These are phyloP conservation scores for Neoboletus brunneissimus DNA, from an alignment of 768 basidiomycete species.

Conservation along the genomic window DNA sequence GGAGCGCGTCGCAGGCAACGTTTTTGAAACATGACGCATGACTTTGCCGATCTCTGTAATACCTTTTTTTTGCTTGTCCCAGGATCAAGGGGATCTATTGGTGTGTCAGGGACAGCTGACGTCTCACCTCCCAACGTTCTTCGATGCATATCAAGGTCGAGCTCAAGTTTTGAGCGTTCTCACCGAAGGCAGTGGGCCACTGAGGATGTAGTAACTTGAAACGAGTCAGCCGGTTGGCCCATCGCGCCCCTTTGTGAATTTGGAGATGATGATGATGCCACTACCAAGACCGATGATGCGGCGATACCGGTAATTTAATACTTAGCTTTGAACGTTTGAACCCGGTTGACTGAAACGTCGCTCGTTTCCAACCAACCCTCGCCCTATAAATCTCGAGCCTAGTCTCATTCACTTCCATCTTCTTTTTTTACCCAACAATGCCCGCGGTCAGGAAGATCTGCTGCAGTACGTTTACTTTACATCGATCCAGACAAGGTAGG, in stretches of 20 bases:
- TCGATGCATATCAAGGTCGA: too few relatives aligned
- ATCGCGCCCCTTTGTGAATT: too few relatives aligned
- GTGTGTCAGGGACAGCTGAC: background rate
- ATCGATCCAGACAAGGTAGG: background rate
- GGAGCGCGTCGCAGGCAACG: background rate
- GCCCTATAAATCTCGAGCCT: background rate
- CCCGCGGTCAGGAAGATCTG: constrained; percentile 76
- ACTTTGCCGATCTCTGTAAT: too few relatives aligned
- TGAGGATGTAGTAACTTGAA: background rate
- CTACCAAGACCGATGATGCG: background rate
- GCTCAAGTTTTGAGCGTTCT: background rate
- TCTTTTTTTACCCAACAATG: constrained; percentile 10
- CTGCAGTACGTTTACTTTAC: constrained; percentile 63
- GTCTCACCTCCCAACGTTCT: background rate
- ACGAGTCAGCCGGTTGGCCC: background rate
- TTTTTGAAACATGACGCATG: background rate
- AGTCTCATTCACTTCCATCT: too few relatives aligned
- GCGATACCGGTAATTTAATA: background rate
- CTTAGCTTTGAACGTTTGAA: background rate
- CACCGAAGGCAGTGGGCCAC: background rate
- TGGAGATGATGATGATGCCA: too few relatives aligned
- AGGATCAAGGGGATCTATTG: background rate
- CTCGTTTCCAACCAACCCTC: background rate
- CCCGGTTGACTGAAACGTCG: background rate
- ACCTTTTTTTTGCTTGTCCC: background rate